phyloP scores from a whole-genome alignment of 768 basidiomycete genomes.

The Lyophyllum shimeji region DNA sequence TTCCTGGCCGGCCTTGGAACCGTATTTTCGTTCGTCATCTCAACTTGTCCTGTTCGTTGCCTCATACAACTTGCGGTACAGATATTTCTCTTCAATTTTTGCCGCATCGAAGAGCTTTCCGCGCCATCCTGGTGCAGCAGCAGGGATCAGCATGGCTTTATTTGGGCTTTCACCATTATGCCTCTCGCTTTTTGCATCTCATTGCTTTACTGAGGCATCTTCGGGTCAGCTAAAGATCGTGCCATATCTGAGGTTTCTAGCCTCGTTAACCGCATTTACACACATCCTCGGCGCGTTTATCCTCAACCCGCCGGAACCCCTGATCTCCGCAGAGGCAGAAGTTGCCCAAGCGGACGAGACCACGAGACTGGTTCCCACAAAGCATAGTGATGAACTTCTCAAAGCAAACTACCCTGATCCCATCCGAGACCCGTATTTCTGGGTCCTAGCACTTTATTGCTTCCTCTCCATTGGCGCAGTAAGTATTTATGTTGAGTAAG shows the following conservation, averaged over 20 bases:
- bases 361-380: constrained; percentile 27
- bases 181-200: constrained; percentile 63
- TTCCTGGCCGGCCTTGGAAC: constrained; percentile 66
- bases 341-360: constrained; percentile 24
- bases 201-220: constrained; percentile 50
- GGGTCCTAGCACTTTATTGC: constrained; percentile 55
- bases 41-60: background rate
- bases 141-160: constrained; percentile 66
- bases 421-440: constrained; percentile 58
- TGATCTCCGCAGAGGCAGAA: background rate
- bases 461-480: constrained; percentile 67
- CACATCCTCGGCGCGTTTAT: constrained; percentile 55
- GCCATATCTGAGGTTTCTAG: constrained; percentile 56
- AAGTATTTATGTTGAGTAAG: constrained; percentile 27
- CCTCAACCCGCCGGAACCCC: constrained; percentile 24
- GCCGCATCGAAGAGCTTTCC: constrained; percentile 74
- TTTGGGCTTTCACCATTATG: constrained; percentile 84
- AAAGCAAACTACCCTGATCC: constrained; percentile 35
- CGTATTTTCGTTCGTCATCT: constrained; percentile 62
- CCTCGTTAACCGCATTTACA: constrained; percentile 48
- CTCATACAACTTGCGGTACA: constrained; percentile 15
- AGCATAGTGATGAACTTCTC: background rate
- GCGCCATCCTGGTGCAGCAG: constrained; percentile 58
- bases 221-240: constrained; percentile 44
- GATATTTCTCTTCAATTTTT: constrained; percentile 75